Percentiles rank a stretch among this genome's conserved stretches.
phyloP scores from a whole-genome alignment of 1,139 yeast species.

The Zygoascus sp. region DNA sequence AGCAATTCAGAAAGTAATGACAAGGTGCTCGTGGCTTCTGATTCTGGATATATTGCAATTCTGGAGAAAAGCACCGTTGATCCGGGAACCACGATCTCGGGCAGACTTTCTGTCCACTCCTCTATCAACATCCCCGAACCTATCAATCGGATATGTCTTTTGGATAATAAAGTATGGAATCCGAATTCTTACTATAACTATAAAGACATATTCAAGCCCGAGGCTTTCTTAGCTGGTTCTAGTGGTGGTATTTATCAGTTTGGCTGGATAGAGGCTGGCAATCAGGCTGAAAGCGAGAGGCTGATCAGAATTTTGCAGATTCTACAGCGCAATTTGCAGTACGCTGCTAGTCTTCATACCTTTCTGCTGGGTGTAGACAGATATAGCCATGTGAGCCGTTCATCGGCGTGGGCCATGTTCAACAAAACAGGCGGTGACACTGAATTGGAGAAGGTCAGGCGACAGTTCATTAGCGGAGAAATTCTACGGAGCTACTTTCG shows the following conservation, averaged over 20 bases:
- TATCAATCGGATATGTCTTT: slow-evolving; percentile 3
- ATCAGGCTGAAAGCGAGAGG: neutral
- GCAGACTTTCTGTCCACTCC: neutral
- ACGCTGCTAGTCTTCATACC: neutral
- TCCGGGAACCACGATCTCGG: neutral
- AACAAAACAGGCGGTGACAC: neutral
- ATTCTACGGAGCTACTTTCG: neutral
- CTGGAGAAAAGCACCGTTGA: neutral
- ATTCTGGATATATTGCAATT: neutral
- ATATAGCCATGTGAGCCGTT: neutral
- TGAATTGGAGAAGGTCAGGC: neutral
- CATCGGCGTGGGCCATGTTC: too few species aligned
- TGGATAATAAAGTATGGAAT: slow-evolving; percentile 2
- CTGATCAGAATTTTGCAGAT: neutral
- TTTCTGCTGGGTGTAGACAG: neutral
- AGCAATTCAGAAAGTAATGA: neutral
- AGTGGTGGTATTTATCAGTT: slow-evolving; percentile 9
- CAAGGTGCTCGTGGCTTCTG: neutral
- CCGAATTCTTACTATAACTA: neutral
- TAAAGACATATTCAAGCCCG: slow-evolving; percentile 3
- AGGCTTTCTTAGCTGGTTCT: neutral
- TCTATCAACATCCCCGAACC: slow-evolving; percentile 2
- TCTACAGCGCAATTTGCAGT: neutral
- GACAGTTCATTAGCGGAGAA: neutral
- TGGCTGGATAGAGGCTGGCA: slow-evolving; percentile 2